These are phyloP conservation scores for Rhynchosporium agropyri DNA, from an alignment of 2,329 filamentous ascomycete species.

Conservation along the genomic window DNA sequence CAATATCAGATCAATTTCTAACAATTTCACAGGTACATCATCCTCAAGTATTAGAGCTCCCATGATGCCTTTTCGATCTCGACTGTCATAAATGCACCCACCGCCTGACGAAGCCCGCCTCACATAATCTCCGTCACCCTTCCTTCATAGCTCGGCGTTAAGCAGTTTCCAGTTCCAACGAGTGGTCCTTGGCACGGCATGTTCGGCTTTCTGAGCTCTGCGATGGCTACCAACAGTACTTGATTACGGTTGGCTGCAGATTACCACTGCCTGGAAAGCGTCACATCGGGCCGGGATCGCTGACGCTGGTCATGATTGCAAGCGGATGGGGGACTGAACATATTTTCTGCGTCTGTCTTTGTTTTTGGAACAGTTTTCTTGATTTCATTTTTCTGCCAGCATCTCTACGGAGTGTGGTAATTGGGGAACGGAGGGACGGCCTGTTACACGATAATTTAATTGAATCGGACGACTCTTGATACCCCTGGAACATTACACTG, in stretches of 20 bases:
- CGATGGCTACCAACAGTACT: slow-evolving; percentile 5
- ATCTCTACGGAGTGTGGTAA: slow-evolving; percentile 29
- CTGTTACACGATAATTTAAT: slow-evolving; percentile 26
- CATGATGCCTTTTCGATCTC: slow-evolving; percentile 7
- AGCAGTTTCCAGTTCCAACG: slow-evolving; percentile 19
- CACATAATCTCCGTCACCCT: slow-evolving; percentile 24
- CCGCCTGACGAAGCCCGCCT: slow-evolving; percentile 27
- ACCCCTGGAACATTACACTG: slow-evolving; percentile 7
- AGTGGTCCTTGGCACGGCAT: slow-evolving; percentile 29
- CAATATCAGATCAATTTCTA: slow-evolving; percentile 22
- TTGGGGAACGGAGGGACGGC: slow-evolving; percentile 16
- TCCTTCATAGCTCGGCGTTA: slow-evolving; percentile 28
- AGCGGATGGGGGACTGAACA: slow-evolving; percentile 4
- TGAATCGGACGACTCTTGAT: slow-evolving; percentile 21
- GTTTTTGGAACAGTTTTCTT: slow-evolving; percentile 12
- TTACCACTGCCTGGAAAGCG: not conserved
- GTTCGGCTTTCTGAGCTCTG: slow-evolving; percentile 23
- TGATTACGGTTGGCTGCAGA: slow-evolving; percentile 19
- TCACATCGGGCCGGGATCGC: slow-evolving; percentile 16
- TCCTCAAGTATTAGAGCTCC: slow-evolving; percentile 75
- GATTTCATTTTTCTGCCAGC: slow-evolving; percentile 15
- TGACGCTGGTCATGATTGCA: slow-evolving; percentile 16
- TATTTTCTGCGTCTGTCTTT: not conserved
- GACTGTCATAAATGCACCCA: not conserved
- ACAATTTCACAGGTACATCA: slow-evolving; percentile 66